Evolutionary conservation across 441 rosid species (phyloP).

Genomic region (Jatropha multifida): DNA sequence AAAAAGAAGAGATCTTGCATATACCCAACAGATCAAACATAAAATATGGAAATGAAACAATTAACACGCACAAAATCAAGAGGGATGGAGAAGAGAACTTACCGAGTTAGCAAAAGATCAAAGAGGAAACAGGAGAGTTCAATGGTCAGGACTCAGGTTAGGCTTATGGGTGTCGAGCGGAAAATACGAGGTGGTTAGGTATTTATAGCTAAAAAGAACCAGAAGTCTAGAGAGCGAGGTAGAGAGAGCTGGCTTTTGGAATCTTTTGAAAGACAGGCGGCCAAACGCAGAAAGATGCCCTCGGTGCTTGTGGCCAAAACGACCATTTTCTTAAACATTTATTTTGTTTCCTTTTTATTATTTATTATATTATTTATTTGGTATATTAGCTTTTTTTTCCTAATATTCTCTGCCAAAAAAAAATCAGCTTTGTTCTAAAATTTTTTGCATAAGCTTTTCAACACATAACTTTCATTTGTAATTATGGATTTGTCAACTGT

Average conservation of each 20-base stretch:
- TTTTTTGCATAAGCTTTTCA: no score
- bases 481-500: no score
- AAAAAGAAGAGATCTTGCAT: background rate
- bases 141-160: background rate
- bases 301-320: background rate
- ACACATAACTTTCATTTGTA: no score
- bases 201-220: background rate
- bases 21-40: background rate
- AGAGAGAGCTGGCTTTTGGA: conserved; percentile 27
- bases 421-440: no score
- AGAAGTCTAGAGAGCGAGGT: background rate
- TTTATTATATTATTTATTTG: no score
- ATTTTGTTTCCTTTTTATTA: background rate
- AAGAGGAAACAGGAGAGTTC: no score
- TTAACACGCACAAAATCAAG: background rate
- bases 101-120: background rate
- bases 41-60: no score
- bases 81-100: background rate
- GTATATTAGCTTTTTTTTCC: no score
- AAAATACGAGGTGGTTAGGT: background rate
- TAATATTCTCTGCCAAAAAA: no score
- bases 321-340: background rate
- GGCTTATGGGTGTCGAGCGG: background rate
- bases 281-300: background rate
- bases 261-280: conserved; percentile 19